Evolutionary conservation across 2,329 filamentous ascomycete species (phyloP).

Genomic region (Thielaviopsis populi): DNA sequence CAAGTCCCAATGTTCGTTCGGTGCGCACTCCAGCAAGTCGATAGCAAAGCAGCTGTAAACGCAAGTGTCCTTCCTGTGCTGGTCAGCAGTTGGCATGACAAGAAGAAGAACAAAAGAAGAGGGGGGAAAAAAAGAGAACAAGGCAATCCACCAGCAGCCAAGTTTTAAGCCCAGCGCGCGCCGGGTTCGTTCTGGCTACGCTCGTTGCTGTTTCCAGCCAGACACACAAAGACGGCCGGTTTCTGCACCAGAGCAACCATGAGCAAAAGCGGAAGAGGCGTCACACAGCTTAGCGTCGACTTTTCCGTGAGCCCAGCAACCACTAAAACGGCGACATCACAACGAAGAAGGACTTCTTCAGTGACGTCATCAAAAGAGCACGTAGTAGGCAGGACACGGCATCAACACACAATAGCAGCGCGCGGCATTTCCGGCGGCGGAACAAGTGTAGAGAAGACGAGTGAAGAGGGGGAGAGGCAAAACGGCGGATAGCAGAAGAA

Average conservation of each 20-base stretch:
- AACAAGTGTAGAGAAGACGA: not conserved
- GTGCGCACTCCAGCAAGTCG: not conserved
- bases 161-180: too few relatives aligned
- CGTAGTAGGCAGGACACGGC: too few relatives aligned
- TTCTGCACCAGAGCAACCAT: not conserved
- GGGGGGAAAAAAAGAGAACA: not conserved
- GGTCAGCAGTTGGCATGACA: too few relatives aligned
- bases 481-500: too few relatives aligned
- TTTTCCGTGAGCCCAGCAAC: not conserved
- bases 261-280: not conserved
- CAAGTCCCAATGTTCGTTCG: not conserved
- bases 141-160: too few relatives aligned
- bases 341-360: not conserved
- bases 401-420: too few relatives aligned
- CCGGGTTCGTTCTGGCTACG: not conserved
- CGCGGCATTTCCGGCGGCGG: too few relatives aligned
- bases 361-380: not conserved
- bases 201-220: not conserved
- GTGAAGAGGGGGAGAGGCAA: not conserved
- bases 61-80: not conserved
- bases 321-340: not conserved
- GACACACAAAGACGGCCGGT: not conserved
- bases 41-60: not conserved
- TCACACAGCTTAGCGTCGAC: not conserved
- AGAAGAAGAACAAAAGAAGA: not conserved